These are phyloP conservation scores for Cladorrhinum sp. DNA, from an alignment of 2,329 filamentous ascomycete genomes.

Conservation along the genomic window DNA sequence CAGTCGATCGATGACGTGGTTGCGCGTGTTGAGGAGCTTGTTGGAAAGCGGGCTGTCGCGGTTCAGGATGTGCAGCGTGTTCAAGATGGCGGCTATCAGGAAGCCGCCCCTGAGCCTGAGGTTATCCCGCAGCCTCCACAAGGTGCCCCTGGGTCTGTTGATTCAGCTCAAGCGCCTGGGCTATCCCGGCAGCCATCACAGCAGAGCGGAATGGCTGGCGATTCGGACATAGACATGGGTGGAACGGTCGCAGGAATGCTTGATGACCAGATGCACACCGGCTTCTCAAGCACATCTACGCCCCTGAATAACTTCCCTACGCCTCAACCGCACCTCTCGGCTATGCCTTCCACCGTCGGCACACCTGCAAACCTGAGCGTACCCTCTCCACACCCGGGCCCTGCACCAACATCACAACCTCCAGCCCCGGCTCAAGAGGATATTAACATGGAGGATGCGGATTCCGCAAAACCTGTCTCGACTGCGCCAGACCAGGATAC, in stretches of 20 bases:
- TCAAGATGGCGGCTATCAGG: slow-evolving; percentile 73
- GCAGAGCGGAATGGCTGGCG: slow-evolving; percentile 54
- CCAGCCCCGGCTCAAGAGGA: slow-evolving; percentile 32
- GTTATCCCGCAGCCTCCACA: slow-evolving; percentile 32
- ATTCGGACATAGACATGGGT: slow-evolving; percentile 63
- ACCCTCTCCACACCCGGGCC: slow-evolving; percentile 43
- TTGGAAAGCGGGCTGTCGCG: slow-evolving; percentile 64
- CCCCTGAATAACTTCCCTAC: slow-evolving; percentile 59
- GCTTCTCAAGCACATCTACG: slow-evolving; percentile 57
- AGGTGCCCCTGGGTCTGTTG: slow-evolving; percentile 25
- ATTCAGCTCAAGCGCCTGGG: slow-evolving; percentile 24
- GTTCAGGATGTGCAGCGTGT: slow-evolving; percentile 67
- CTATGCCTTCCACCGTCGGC: slow-evolving; percentile 52
- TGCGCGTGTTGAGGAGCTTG: slow-evolving; percentile 66
- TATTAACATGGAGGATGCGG: slow-evolving; percentile 49
- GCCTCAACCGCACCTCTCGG: slow-evolving; percentile 58
- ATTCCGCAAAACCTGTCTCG: slow-evolving; percentile 25
- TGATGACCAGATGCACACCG: slow-evolving; percentile 67
- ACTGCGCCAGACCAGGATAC: slow-evolving; percentile 50
- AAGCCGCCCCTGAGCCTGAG: slow-evolving; percentile 46
- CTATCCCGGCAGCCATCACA: slow-evolving; percentile 56
- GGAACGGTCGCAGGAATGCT: slow-evolving; percentile 57
- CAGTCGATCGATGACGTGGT: slow-evolving; percentile 70
- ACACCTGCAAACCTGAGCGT: slow-evolving; percentile 52
- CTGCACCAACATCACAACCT: slow-evolving; percentile 28